phyloP scores from a whole-genome alignment of 2,329 filamentous ascomycete genomes.

The Venturia carpophila region DNA sequence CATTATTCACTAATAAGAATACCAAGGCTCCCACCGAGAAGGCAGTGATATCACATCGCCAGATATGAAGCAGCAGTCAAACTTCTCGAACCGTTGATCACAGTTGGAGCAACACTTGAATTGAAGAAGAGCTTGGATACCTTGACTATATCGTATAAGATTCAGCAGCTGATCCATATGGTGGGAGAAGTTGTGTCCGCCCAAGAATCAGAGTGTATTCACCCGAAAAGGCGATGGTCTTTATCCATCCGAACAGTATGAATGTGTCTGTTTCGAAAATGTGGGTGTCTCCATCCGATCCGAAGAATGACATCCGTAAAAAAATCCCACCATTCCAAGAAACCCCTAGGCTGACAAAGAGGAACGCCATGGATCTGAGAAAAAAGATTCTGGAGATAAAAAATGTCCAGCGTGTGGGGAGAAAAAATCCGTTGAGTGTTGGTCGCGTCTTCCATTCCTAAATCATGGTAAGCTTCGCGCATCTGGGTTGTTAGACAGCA shows the following conservation, averaged over 20 bases:
- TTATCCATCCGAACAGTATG: neutral
- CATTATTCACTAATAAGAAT: neutral
- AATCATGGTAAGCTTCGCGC: neutral
- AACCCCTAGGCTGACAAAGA: neutral
- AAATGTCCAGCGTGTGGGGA: neutral
- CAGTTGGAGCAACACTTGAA: neutral
- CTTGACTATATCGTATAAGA: neutral
- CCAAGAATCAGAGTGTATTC: neutral
- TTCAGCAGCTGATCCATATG: neutral
- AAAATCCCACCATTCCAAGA: neutral
- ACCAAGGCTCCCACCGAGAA: neutral
- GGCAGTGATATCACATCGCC: neutral
- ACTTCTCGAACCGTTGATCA: neutral
- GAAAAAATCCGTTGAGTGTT: neutral
- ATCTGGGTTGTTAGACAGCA: neutral
- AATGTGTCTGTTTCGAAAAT: neutral
- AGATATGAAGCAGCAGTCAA: neutral
- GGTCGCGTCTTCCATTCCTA: neutral
- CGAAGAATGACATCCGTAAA: neutral
- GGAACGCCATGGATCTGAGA: neutral
- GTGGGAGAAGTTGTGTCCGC: neutral
- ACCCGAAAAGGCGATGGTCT: neutral
- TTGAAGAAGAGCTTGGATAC: slow-evolving; percentile 3
- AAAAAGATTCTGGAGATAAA: neutral
- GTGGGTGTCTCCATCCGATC: neutral